phyloP scores from a whole-genome alignment of 164 flowering plant species.

The Amborella trichopoda region DNA sequence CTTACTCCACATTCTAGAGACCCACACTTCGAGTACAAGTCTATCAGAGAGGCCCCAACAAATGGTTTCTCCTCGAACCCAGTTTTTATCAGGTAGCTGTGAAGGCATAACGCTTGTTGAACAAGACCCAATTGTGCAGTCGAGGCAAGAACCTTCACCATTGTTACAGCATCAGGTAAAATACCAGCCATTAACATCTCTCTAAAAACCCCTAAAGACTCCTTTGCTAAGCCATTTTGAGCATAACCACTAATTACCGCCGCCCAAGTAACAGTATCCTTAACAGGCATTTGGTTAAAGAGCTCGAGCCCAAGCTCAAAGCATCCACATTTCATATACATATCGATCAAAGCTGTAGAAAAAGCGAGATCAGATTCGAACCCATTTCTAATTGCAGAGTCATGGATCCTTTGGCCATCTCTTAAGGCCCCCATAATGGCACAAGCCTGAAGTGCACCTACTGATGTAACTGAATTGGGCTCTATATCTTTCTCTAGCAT shows the following conservation, averaged over 20 bases:
- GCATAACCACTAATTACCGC: constrained; percentile 41
- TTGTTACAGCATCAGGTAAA: constrained; percentile 36
- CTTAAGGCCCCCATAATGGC: constrained; percentile 21
- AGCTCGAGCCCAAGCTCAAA: constrained; percentile 30
- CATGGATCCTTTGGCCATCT: constrained; percentile 37
- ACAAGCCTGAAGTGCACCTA: constrained; percentile 50
- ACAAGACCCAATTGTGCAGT: constrained; percentile 40
- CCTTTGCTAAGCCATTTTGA: constrained; percentile 29
- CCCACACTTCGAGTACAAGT: constrained; percentile 42
- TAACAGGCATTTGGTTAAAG: constrained; percentile 28
- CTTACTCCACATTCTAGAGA: constrained; percentile 24
- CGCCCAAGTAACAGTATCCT: constrained; percentile 46
- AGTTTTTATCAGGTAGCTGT: constrained; percentile 25
- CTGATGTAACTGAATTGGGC: constrained; percentile 29
- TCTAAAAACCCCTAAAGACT: constrained; percentile 29
- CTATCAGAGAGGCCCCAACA: constrained; percentile 30
- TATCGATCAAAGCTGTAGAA: constrained; percentile 49
- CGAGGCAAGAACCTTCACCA: constrained; percentile 41
- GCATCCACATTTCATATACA: constrained; percentile 54
- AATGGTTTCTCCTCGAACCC: constrained; percentile 30
- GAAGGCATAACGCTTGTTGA: constrained; percentile 40
- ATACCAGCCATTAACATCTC: constrained; percentile 24
- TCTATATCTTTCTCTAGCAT: constrained; percentile 30
- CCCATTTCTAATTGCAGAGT: constrained; percentile 20
- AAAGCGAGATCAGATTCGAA: constrained; percentile 30